Evolutionary conservation across 306 rosid species (phyloP).

Genomic region (Cicer bijugum): DNA sequence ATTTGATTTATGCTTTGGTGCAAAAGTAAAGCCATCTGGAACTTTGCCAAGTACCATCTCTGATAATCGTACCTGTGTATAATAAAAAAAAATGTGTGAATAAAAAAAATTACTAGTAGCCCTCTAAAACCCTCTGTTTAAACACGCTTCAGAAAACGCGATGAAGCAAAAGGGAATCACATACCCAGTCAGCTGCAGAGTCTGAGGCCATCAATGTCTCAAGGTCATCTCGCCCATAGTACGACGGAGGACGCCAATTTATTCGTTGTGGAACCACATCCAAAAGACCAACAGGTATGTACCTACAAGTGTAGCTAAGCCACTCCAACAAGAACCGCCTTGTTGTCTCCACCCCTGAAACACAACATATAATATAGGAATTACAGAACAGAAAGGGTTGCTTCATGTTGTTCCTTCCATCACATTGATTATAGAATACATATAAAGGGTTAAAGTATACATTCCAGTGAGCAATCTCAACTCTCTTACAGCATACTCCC

Average conservation of each 20-base stretch:
- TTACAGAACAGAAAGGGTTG: not conserved
- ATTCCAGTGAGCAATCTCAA: too few relatives aligned
- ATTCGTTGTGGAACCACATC: constrained; percentile 81
- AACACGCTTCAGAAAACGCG: not conserved
- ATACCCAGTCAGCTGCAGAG: constrained; percentile 98
- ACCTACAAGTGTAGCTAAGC: constrained; percentile 92
- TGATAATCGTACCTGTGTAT: constrained; percentile 74
- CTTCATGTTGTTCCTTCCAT: constrained; percentile 11
- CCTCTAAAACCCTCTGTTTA: not conserved
- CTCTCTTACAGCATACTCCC: too few relatives aligned
- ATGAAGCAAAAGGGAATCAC: constrained; percentile 29
- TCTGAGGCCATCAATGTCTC: constrained; percentile 96
- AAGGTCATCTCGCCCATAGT: constrained; percentile 79
- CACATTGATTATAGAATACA: too few relatives aligned
- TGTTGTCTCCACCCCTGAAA: constrained; percentile 88
- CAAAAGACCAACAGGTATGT: constrained; percentile 85
- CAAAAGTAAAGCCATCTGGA: constrained; percentile 73
- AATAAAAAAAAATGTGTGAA: not conserved
- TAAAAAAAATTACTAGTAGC: not conserved
- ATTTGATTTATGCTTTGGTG: constrained; percentile 94
- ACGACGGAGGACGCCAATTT: constrained; percentile 88
- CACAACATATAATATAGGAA: constrained; percentile 19
- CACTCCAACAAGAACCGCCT: constrained; percentile 89
- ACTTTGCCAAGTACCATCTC: constrained; percentile 95
- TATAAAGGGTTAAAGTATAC: too few relatives aligned